Evolutionary conservation across 2,329 filamentous ascomycete species (phyloP).

Genomic region (Diaporthe vaccinii): DNA sequence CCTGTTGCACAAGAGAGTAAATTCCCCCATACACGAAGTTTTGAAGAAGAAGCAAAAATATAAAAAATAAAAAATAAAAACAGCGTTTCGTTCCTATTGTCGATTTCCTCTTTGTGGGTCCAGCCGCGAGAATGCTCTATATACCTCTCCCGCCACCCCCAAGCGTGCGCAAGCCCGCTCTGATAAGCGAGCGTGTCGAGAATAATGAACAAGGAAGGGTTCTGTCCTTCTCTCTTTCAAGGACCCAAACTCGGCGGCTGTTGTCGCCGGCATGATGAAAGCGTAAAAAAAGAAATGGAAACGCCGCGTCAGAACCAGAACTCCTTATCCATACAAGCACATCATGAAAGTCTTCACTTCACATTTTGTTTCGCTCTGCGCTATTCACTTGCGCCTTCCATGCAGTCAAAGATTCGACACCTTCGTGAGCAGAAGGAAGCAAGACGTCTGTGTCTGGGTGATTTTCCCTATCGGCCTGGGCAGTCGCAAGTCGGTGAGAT

Average conservation of each 20-base stretch:
- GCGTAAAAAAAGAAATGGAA: not conserved
- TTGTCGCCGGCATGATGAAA: conserved; percentile 6
- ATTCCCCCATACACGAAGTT: not conserved
- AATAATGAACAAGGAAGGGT: conserved; percentile 3
- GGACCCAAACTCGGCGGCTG: not conserved
- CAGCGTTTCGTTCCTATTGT: conserved; percentile 29
- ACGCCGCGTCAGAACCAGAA: conserved; percentile 32
- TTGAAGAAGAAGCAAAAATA: not conserved
- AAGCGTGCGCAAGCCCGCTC: not conserved
- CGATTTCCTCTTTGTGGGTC: conserved; percentile 26
- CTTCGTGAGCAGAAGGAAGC: not conserved
- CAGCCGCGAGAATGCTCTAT: conserved; percentile 32
- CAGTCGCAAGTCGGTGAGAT: not conserved
- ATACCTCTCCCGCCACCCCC: conserved; percentile 11
- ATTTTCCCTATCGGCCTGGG: not conserved
- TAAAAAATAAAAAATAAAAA: not conserved
- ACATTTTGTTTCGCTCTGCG: conserved; percentile 26
- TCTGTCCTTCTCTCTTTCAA: not conserved
- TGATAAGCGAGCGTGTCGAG: conserved; percentile 28
- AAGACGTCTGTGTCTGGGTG: not conserved
- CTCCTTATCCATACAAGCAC: conserved; percentile 17
- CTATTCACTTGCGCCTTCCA: conserved; percentile 9
- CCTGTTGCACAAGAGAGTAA: not conserved
- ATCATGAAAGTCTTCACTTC: conserved; percentile 17
- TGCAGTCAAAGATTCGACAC: not conserved